Base-by-base conservation (phyloP, 768 basidiomycete genomes). In the Lentinula lateritia region DNA sequence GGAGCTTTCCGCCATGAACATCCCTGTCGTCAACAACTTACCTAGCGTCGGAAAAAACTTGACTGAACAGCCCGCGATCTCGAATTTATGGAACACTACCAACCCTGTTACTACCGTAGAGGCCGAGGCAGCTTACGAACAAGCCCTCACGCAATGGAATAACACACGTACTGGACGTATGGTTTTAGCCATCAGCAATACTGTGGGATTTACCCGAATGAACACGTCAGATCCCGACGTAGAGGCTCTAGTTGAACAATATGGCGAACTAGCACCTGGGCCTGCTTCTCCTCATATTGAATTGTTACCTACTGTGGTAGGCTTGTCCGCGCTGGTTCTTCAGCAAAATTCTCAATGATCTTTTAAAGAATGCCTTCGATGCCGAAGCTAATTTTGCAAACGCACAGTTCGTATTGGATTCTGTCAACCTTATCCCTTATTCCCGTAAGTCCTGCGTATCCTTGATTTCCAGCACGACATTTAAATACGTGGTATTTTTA, bases 11-110 rank as follows among this genome's bases (percentile, higher is more conserved):
- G 38, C 23, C 15, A 15, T 32, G 20, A 70, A 68, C 0, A 63
- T 81, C 34, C 20, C 66, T 16, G 66, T 68, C 0, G n/a, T 73
- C 2, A 67, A 75, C 2, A 71, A 80, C 52, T 64, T 80, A 5
- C 72, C 74, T 20, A 78, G 78, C 0, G 77, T 81, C 1, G 80
- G 80, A 6, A 73, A 76, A 58, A 76, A 77, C 61, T 23, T 56
- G 13, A 20, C 54, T 38, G 54, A 41, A 13, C 54, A 56, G 9
- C 54, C 54, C 5, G n/a, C 38, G 3, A 41, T 43, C 12, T 13
- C 28, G 38, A 41, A 20, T 42, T 41, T 56, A 10, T 41, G n/a
- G 38, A 56, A 36, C 20, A 39, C 54, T 38, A 41, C 13, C 32
- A 28, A 13, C 18, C 12, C 54, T 20, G 42, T 32, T 34, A 10